Percentiles rank a stretch among this genome's conserved stretches.
Conservation (phyloP, 2,329 filamentous ascomycete genomes). For the Colletotrichum agaves region DNA sequence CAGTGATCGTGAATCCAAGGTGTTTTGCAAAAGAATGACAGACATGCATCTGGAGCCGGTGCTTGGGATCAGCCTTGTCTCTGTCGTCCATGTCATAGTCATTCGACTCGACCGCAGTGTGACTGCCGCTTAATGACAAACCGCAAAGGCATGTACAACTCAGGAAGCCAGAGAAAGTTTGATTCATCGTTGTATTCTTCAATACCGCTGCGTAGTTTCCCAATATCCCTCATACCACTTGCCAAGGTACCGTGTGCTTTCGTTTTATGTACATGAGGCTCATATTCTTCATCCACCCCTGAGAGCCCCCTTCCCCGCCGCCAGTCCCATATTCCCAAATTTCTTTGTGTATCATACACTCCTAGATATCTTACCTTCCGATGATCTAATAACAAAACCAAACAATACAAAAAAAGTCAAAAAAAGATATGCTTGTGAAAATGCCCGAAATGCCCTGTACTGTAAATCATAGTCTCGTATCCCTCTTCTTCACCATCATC, state of each 20-base stretch:
- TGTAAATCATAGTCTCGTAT: constrained; percentile 21
- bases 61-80: no score
- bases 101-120: no score
- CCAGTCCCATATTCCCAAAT: not conserved
- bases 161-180: no score
- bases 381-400: not conserved
- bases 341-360: constrained; percentile 27
- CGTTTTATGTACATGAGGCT: constrained; percentile 11
- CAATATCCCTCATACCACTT: no score
- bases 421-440: constrained; percentile 13
- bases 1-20: no score
- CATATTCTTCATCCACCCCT: constrained; percentile 5
- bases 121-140: no score
- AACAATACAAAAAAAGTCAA: not conserved
- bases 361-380: constrained; percentile 21
- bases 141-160: no score
- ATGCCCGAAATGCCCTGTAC: constrained; percentile 22
- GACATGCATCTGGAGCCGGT: no score
- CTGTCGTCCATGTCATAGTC: no score
- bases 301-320: not conserved
- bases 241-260: not conserved
- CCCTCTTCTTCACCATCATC: constrained; percentile 21
- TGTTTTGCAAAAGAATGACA: no score
- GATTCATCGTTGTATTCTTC: not conserved
- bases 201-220: no score